A percentile compares a stretch with the other conserved stretches of the same genome.
These are phyloP conservation scores for Aspergillus neoniger DNA, from an alignment of 2,329 filamentous ascomycete genomes.

Conservation along the genomic window DNA sequence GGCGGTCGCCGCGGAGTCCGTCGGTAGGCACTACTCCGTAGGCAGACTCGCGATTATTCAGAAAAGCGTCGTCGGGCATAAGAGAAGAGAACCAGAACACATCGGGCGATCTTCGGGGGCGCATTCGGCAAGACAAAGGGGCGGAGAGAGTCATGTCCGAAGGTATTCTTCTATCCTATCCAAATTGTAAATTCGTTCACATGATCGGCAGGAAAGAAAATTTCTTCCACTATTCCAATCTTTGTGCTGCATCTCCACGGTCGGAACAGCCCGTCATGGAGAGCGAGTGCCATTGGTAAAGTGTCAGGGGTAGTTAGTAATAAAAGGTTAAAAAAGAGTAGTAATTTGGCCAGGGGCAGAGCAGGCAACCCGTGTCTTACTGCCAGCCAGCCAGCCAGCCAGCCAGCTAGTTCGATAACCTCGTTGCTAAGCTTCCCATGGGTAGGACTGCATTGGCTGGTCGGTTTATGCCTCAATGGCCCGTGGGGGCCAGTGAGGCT, in stretches of 20 bases:
- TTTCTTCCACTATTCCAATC: background rate
- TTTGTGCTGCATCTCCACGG: background rate
- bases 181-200: too few relatives aligned
- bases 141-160: background rate
- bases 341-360: background rate
- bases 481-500: slow-evolving; percentile 6
- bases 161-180: background rate
- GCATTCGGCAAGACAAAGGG: background rate
- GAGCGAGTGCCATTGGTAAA: background rate
- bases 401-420: slow-evolving; percentile 1
- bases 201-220: background rate
- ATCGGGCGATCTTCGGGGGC: background rate
- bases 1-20: background rate
- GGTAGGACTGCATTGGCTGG: background rate
- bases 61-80: background rate
- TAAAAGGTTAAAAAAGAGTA: too few relatives aligned
- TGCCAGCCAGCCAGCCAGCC: background rate
- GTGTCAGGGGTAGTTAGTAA: background rate
- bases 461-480: slow-evolving; percentile 1
- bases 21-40: background rate
- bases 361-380: too few relatives aligned
- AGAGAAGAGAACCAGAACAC: too few relatives aligned
- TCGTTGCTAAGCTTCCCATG: slow-evolving; percentile 8
- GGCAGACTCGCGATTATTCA: background rate
- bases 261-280: background rate